Percentiles rank a stretch among this genome's conserved stretches.
Evolutionary conservation across 2,329 filamentous ascomycete genomes (phyloP).

Genomic region (Pseudogymnoascus sp.): DNA sequence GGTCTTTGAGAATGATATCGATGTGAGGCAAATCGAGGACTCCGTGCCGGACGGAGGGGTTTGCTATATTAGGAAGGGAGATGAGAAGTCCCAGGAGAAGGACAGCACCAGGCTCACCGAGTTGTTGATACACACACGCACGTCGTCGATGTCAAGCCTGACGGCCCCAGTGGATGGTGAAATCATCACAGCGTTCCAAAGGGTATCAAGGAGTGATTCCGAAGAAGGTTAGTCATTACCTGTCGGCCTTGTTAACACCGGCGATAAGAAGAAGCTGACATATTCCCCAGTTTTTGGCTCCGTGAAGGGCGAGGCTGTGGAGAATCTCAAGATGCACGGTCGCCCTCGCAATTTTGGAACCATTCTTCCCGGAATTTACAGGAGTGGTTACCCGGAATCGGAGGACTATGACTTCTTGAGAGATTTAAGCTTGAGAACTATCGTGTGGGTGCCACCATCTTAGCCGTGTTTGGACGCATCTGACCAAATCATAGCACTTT

Average conservation of each 20-base stretch:
- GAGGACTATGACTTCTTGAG: slow-evolving; percentile 64
- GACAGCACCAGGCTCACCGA: background rate
- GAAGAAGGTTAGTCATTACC: slow-evolving; percentile 2
- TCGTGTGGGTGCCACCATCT: slow-evolving; percentile 50
- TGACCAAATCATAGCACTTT: slow-evolving; percentile 41
- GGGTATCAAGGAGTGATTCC: background rate
- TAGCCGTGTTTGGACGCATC: background rate
- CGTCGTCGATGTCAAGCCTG: background rate
- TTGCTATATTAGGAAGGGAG: slow-evolving; percentile 7
- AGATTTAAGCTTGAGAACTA: slow-evolving; percentile 63
- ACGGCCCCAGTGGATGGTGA: background rate
- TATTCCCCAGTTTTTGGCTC: background rate
- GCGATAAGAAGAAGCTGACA: background rate
- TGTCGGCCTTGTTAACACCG: background rate
- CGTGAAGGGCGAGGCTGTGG: slow-evolving; percentile 14
- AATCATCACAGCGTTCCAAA: slow-evolving; percentile 1
- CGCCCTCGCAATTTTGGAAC: slow-evolving; percentile 65
- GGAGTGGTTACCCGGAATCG: slow-evolving; percentile 68
- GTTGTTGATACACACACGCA: background rate
- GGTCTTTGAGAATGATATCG: slow-evolving; percentile 12
- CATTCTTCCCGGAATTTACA: slow-evolving; percentile 66
- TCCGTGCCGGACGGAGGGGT: background rate
- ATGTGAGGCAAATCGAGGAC: slow-evolving; percentile 6
- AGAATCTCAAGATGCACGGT: slow-evolving; percentile 15
- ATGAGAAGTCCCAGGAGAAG: background rate